Evolutionary conservation across 2,329 filamentous ascomycete genomes (phyloP), one percentile per base, ranked within the genome.

Genomic region (Pyrenophora tritici-repentis): DNA sequence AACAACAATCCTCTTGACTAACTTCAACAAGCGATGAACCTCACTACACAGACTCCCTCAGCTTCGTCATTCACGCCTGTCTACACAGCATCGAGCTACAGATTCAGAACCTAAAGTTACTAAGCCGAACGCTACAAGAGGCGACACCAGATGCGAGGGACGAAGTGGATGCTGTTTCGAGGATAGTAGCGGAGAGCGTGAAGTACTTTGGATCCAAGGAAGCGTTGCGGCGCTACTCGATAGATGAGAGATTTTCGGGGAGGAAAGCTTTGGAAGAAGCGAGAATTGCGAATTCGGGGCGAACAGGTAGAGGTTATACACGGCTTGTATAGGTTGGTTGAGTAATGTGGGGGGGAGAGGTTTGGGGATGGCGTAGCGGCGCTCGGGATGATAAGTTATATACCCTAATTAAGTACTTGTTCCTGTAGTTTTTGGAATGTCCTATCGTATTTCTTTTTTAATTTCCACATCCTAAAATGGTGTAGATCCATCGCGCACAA

Each of bases 111-210:
- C 43, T 70, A 10, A 67, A 66, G 45, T 47, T 54, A 7, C 20
- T 70, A 8, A 58, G 65, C 8, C 61, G 61, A 6, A 55, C 59
- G 1, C 39, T 68, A 14, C 66, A 68, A 37, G 66, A 70, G 17
- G 63, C 58, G 2, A 62, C 63, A 3, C 59, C 56, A 12, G 55
- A 58, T 22, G 59, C 58, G 2, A 55, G 45, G 20, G 51, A 56
- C 1, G 64, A 70, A 36, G 50, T 67, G 6, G 29, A 50, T 0
- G 55, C 53, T 8, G 55, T 67, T 1, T 24, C 49, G 4, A 44
- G 31, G 16, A 48, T 68, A 13, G 56, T 67, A 2, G 33, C 50
- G 32, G 61, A 70, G 14, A 48, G 56, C 3, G 53, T 47, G 14
- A 16, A 49, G 14, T 67, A 53, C 37, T 68, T 69, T 45, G 61